These are phyloP conservation scores for Babjeviella inositovora DNA, from an alignment of 805 yeast genomes.

Conservation along the genomic window DNA sequence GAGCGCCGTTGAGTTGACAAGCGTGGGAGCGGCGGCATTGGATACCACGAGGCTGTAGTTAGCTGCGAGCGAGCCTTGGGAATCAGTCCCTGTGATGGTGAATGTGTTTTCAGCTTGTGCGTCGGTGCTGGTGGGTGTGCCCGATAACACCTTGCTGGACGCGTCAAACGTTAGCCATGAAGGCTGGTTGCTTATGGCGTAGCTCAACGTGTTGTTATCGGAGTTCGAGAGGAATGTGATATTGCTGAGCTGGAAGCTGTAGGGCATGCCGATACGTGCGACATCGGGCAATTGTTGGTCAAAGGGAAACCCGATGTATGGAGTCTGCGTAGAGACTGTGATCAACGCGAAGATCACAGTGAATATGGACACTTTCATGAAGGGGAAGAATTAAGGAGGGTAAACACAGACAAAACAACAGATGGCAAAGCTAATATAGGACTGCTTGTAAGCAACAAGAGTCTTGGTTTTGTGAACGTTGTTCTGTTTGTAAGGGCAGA, in stretches of 20 bases:
- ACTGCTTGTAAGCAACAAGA: too few relatives aligned
- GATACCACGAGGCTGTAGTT: constrained; percentile 49
- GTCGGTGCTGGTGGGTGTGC: constrained; percentile 34
- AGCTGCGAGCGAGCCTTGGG: constrained; percentile 29
- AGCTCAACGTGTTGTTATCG: constrained; percentile 25
- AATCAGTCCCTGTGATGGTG: constrained; percentile 47
- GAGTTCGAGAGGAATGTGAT: constrained; percentile 45
- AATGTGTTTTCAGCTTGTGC: constrained; percentile 32
- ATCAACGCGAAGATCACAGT: too few relatives aligned
- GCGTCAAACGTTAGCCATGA: constrained; percentile 67
- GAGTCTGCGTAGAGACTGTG: too few relatives aligned
- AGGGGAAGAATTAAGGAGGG: too few relatives aligned
- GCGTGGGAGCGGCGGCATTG: constrained; percentile 31
- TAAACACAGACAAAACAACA: too few relatives aligned
- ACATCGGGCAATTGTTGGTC: constrained; percentile 76
- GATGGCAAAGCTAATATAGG: too few relatives aligned
- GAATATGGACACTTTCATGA: too few relatives aligned
- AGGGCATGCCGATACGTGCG: constrained; percentile 52
- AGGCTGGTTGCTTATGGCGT: constrained; percentile 48
- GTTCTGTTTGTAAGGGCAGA: too few relatives aligned
- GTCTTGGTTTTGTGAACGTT: too few relatives aligned
- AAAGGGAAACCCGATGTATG: constrained; percentile 62
- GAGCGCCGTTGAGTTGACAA: constrained; percentile 23
- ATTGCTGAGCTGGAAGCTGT: constrained; percentile 49
- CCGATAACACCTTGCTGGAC: constrained; percentile 41